Evolutionary conservation across 495 filamentous ascomycete genomes (phyloP).

Genomic region (Podospora conica): DNA sequence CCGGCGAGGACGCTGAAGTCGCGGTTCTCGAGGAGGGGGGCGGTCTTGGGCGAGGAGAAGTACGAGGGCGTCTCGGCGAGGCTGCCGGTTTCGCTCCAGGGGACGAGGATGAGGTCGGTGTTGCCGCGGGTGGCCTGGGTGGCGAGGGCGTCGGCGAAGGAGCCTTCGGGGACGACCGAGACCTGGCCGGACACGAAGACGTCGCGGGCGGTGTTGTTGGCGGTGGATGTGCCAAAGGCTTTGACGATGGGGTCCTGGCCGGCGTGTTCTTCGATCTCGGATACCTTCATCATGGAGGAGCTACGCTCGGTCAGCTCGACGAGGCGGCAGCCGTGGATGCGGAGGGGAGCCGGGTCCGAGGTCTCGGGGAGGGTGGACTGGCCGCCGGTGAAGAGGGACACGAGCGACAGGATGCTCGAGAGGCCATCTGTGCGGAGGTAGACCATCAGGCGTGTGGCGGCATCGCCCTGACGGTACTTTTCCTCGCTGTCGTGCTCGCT

Average conservation of each 20-base stretch:
- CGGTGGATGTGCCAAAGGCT: conserved; percentile 74
- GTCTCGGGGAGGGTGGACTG: conserved; percentile 19
- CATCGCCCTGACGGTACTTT: conserved; percentile 38
- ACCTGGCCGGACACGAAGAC: conserved; percentile 73
- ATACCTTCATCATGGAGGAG: conserved; percentile 87
- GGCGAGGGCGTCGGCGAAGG: conserved; percentile 67
- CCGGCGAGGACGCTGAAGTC: conserved; percentile 37
- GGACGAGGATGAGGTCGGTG: conserved; percentile 74
- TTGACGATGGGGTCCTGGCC: conserved; percentile 80
- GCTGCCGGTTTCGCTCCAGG: conserved; percentile 76
- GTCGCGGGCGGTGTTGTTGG: conserved; percentile 56
- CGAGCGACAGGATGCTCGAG: conserved; percentile 71
- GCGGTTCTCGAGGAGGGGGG: conserved; percentile 40
- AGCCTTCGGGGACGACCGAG: conserved; percentile 64
- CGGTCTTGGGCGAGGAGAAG: conserved; percentile 27
- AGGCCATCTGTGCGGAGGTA: conserved; percentile 80
- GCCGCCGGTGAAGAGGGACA: conserved; percentile 57
- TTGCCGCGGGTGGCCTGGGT: conserved; percentile 55
- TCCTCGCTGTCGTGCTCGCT: conserved; percentile 32
- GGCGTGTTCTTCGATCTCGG: conserved; percentile 67
- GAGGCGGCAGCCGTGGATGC: conserved; percentile 76
- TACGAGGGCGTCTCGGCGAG: conserved; percentile 52
- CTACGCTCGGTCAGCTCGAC: conserved; percentile 82
- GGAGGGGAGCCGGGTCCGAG: conserved; percentile 47
- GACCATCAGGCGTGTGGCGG: conserved; percentile 39